A percentile compares a stretch with the other conserved stretches of the same genome.
Evolutionary conservation across 768 basidiomycete genomes (phyloP).

Genomic region (Phallus indusiatus): DNA sequence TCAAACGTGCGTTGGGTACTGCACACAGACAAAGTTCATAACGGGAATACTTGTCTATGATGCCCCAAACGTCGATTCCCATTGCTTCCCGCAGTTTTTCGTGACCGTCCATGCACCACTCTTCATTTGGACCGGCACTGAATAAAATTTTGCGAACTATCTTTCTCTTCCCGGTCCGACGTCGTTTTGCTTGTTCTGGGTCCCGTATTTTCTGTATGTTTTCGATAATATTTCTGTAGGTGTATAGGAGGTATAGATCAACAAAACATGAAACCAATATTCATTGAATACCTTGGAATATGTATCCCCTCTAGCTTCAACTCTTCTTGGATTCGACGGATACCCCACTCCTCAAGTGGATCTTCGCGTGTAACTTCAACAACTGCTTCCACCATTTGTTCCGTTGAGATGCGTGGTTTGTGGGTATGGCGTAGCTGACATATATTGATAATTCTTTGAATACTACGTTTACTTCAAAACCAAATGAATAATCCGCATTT

Average conservation of each 20-base stretch:
- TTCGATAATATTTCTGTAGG: not conserved
- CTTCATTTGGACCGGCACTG: not conserved
- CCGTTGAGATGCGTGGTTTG: not conserved
- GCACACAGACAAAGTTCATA: not conserved
- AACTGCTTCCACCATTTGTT: not conserved
- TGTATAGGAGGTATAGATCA: not conserved
- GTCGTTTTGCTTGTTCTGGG: not conserved
- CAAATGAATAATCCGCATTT: too few species aligned
- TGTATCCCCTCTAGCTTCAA: not conserved
- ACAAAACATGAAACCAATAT: too few species aligned
- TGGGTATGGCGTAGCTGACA: not conserved
- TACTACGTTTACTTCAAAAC: not conserved
- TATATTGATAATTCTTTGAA: not conserved
- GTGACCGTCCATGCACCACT: not conserved
- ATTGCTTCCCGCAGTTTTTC: not conserved
- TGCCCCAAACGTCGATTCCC: not conserved
- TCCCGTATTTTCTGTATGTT: not conserved
- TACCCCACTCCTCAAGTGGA: not conserved
- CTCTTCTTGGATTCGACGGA: not conserved
- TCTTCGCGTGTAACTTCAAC: not conserved
- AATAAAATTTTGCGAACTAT: not conserved
- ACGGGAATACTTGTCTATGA: not conserved
- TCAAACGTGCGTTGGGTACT: not conserved
- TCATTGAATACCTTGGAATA: not conserved
- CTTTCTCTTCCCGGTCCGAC: not conserved